Evolutionary conservation across 23 red algal species (phyloP), one percentile per base, ranked within the genome.

Genomic region (Agarophyton chilense): DNA sequence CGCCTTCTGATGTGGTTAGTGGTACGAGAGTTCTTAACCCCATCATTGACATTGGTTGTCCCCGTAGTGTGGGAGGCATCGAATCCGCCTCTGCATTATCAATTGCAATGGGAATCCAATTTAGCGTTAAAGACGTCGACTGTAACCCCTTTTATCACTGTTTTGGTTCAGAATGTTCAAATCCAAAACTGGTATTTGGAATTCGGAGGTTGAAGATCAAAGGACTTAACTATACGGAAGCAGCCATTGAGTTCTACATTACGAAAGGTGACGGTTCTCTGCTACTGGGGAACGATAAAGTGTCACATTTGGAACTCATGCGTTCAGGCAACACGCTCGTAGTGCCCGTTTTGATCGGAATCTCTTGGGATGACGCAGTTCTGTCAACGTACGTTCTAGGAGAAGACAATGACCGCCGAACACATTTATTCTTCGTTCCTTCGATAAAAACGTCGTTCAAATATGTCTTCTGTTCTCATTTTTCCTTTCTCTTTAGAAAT

Each of bases 1-100:
- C n/a, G n/a, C n/a, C n/a, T 41, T 83, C 54, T n/a, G 52, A 83
- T 43, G 57, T 83, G 16, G n/a, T 65, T 14, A 14, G 25, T 24
- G 57, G 55, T 31, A 39, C 40, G 2, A 40, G 28, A 18, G 79
- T 66, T 49, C 29, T 56, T 14, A 83, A 83, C 66, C 79, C 79
- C 1, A n/a, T n/a, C n/a, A n/a, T n/a, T n/a, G n/a, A n/a, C n/a
- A n/a, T n/a, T n/a, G n/a, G n/a, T n/a, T n/a, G n/a, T n/a, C n/a
- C n/a, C n/a, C n/a, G n/a, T n/a, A n/a, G n/a, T n/a, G n/a, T n/a
- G n/a, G n/a, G n/a, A 17, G 79, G 79, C 36, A 64, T 46, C 25
- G 18, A 28, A 6, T 35, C 29, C 13, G 79, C 43, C 38, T 25
- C 79, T 36, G 19, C 52, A 41, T 38, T 83, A 19, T 58, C 42